These are phyloP conservation scores for Pythium angustatum DNA, from an alignment of 352 stramenopile species.

Conservation along the genomic window DNA sequence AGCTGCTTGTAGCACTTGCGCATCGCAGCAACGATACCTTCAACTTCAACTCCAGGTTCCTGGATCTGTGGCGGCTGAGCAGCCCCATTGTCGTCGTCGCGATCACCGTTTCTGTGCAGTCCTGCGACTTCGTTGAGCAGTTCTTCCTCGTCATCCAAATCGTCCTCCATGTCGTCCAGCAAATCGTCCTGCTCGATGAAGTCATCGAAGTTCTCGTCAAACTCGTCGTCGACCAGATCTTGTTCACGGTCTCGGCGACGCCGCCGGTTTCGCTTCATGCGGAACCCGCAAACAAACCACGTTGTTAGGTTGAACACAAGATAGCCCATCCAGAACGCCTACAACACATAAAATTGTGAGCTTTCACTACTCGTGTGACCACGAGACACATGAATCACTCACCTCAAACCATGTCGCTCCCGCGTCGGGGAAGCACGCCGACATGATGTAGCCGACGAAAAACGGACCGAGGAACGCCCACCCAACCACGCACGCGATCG, in stretches of 20 bases:
- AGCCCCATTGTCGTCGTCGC: slow-evolving; percentile 15
- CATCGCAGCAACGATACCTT: slow-evolving; percentile 55
- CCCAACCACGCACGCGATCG: slow-evolving; percentile 51
- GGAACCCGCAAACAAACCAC: slow-evolving; percentile 82
- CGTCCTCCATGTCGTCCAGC: slow-evolving; percentile 27
- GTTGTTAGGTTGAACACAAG: slow-evolving; percentile 67
- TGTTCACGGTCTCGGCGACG: slow-evolving; percentile 37
- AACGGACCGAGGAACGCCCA: slow-evolving; percentile 75
- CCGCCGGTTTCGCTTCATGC: slow-evolving; percentile 43
- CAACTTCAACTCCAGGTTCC: slow-evolving; percentile 40
- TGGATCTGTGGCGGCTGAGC: slow-evolving; percentile 1
- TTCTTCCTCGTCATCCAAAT: slow-evolving; percentile 23
- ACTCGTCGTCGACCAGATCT: slow-evolving; percentile 26
- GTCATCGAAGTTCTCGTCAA: slow-evolving; percentile 41
- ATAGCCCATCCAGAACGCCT: slow-evolving; percentile 81
- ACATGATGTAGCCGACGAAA: slow-evolving; percentile 65
- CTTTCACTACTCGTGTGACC: no score
- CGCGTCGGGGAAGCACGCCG: slow-evolving; percentile 46
- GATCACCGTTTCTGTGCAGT: not conserved
- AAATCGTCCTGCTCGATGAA: slow-evolving; percentile 21
- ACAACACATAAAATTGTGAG: not conserved
- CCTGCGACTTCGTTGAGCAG: slow-evolving; percentile 15
- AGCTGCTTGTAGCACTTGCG: slow-evolving; percentile 71
- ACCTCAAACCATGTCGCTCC: slow-evolving; percentile 47
- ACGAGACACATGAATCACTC: no score